These are phyloP conservation scores for Plasmopara viticola DNA, from an alignment of 352 stramenopile species.

Conservation along the genomic window DNA sequence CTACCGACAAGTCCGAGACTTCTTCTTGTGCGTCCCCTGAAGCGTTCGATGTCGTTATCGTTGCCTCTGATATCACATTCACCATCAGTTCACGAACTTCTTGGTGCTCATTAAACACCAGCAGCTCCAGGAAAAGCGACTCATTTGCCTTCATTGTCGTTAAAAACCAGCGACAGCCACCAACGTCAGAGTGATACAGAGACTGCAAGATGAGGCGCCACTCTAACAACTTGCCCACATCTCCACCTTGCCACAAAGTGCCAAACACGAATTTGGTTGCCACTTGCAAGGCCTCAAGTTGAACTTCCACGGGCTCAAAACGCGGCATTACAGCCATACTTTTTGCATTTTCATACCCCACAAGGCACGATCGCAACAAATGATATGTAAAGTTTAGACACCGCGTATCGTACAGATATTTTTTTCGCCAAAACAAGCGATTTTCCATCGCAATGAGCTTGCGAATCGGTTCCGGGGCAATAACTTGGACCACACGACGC, in stretches of 20 bases:
- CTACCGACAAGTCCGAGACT: slow-evolving; percentile 1
- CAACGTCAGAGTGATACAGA: slow-evolving; percentile 68
- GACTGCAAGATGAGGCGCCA: slow-evolving; percentile 64
- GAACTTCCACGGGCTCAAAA: slow-evolving; percentile 60
- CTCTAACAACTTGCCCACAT: slow-evolving; percentile 63
- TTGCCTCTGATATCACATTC: slow-evolving; percentile 60
- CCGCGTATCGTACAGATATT: slow-evolving; percentile 69
- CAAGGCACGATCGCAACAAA: slow-evolving; percentile 55
- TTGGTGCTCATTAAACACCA: slow-evolving; percentile 58
- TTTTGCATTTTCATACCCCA: slow-evolving; percentile 32
- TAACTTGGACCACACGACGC: slow-evolving; percentile 39
- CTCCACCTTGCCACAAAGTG: slow-evolving; percentile 76
- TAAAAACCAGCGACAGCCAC: slow-evolving; percentile 68
- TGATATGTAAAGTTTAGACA: slow-evolving; percentile 80
- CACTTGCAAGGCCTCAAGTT: slow-evolving; percentile 68
- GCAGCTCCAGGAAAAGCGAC: slow-evolving; percentile 58
- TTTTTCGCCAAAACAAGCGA: slow-evolving; percentile 80
- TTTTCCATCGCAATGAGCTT: slow-evolving; percentile 79
- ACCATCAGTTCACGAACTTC: slow-evolving; percentile 70
- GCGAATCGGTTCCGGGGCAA: slow-evolving; percentile 67
- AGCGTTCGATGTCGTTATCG: slow-evolving; percentile 48
- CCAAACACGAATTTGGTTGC: slow-evolving; percentile 84
- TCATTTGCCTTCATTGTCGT: slow-evolving; percentile 56
- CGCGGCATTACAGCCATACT: slow-evolving; percentile 36
- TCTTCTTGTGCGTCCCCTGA: slow-evolving; percentile 26